A percentile compares a stretch with the other conserved stretches of the same genome.
Evolutionary conservation across 2,329 filamentous ascomycete genomes (phyloP).

Genomic region (Gnomoniopsis sp.): DNA sequence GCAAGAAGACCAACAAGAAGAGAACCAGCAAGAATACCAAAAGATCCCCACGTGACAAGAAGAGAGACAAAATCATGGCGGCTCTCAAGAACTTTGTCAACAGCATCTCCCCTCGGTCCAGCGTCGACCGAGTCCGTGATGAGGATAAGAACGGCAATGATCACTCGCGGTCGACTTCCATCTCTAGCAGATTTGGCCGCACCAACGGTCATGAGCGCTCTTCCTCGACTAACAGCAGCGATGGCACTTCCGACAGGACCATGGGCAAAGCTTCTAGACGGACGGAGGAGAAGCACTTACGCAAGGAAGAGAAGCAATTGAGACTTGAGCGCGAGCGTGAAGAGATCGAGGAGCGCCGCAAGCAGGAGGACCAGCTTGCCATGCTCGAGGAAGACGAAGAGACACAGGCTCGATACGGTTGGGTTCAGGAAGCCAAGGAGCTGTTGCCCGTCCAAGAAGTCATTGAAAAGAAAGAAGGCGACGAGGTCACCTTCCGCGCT

Average conservation of each 20-base stretch:
- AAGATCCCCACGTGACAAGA: background rate
- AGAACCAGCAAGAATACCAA: background rate
- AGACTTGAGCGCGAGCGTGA: constrained; percentile 21
- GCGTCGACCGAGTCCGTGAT: constrained; percentile 5
- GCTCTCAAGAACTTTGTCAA: constrained; percentile 17
- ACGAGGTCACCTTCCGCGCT: constrained; percentile 64
- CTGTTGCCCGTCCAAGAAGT: constrained; percentile 43
- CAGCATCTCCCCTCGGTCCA: constrained; percentile 17
- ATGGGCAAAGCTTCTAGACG: constrained; percentile 10
- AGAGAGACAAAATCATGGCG: constrained; percentile 7
- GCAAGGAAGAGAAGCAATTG: constrained; percentile 27
- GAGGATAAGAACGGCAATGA: background rate
- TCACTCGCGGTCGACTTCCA: background rate
- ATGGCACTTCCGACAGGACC: constrained; percentile 1
- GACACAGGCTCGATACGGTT: constrained; percentile 29
- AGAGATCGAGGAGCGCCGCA: constrained; percentile 28
- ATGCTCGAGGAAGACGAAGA: constrained; percentile 27
- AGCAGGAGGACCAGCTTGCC: constrained; percentile 31
- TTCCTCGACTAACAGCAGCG: constrained; percentile 1
- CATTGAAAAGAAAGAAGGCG: constrained; percentile 48
- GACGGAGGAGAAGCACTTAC: constrained; percentile 29
- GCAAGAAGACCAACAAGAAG: background rate
- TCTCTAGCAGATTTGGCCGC: constrained; percentile 5
- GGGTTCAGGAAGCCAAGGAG: constrained; percentile 24
- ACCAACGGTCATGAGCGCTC: constrained; percentile 1